Evolutionary conservation across 23 red algal genomes (phyloP).

Genomic region (Agarophyton chilense): DNA sequence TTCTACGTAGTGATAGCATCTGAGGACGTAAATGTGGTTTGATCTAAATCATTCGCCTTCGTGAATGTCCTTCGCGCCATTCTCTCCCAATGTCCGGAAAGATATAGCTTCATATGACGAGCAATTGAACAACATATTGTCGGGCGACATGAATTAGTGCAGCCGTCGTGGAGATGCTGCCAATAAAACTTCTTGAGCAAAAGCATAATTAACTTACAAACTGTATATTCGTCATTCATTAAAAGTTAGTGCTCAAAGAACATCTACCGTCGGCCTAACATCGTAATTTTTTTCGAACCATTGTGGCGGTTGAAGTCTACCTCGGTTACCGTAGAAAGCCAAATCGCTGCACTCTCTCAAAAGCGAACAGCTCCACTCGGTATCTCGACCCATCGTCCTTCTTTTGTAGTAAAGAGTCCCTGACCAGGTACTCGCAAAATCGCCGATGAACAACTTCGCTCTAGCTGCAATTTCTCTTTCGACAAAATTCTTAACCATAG

Average conservation of each 20-base stretch:
- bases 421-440: slow-evolving; percentile 55
- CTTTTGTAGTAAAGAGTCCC: slow-evolving; percentile 69
- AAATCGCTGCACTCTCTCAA: not conserved
- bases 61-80: too few species aligned
- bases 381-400: slow-evolving; percentile 41
- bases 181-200: too few species aligned
- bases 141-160: too few species aligned
- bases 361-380: slow-evolving; percentile 27
- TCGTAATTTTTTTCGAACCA: slow-evolving; percentile 16
- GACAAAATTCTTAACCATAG: slow-evolving; percentile 53
- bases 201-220: too few species aligned
- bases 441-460: slow-evolving; percentile 45
- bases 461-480: slow-evolving; percentile 51
- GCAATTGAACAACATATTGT: too few species aligned
- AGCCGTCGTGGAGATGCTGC: too few species aligned
- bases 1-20: too few species aligned
- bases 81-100: too few species aligned
- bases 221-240: too few species aligned
- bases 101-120: too few species aligned
- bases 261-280: not conserved
- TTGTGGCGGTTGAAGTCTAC: not conserved
- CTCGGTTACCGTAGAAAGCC: not conserved
- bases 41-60: too few species aligned
- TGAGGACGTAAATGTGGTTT: too few species aligned
- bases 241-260: not conserved